Evolutionary conservation across 2,329 filamentous ascomycete genomes (phyloP).

Genomic region (Onygenales sp.): DNA sequence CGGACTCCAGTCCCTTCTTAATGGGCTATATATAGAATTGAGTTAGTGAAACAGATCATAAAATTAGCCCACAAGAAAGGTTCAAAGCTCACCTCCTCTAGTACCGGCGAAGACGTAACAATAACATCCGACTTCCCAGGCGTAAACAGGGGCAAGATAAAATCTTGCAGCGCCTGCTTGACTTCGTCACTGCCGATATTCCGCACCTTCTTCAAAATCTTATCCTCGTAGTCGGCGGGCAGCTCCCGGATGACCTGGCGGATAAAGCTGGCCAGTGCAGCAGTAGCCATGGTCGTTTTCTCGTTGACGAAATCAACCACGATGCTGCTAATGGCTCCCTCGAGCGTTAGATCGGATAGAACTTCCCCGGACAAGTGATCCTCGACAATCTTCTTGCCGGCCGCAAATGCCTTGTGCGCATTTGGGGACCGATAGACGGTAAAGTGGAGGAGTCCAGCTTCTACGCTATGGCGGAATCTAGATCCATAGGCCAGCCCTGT

Average conservation of each 20-base stretch:
- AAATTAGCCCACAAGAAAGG: neutral
- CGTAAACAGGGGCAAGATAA: slow-evolving; percentile 71
- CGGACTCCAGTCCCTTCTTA: slow-evolving; percentile 60
- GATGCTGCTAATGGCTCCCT: slow-evolving; percentile 83
- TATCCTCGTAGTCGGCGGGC: slow-evolving; percentile 65
- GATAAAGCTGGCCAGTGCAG: slow-evolving; percentile 75
- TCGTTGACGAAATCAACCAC: slow-evolving; percentile 81
- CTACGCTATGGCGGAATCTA: slow-evolving; percentile 65
- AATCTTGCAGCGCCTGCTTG: slow-evolving; percentile 59
- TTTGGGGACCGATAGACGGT: slow-evolving; percentile 86
- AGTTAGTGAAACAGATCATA: slow-evolving; percentile 10
- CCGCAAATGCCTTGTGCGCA: slow-evolving; percentile 72
- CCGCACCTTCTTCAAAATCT: slow-evolving; percentile 67
- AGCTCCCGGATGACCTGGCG: slow-evolving; percentile 69
- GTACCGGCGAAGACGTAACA: slow-evolving; percentile 75
- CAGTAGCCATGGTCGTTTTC: slow-evolving; percentile 72
- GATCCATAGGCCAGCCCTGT: slow-evolving; percentile 89
- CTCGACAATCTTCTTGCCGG: slow-evolving; percentile 64
- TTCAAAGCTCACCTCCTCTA: slow-evolving; percentile 62
- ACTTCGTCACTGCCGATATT: slow-evolving; percentile 69
- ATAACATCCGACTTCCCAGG: slow-evolving; percentile 75
- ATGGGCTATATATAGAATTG: slow-evolving; percentile 49
- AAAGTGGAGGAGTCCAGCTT: slow-evolving; percentile 73
- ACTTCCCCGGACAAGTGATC: slow-evolving; percentile 63
- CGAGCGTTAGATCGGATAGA: slow-evolving; percentile 65